A percentile compares a stretch with the other conserved stretches of the same genome.
Evolutionary conservation across 768 basidiomycete genomes (phyloP).

Genomic region (Pulveroboletus frians): DNA sequence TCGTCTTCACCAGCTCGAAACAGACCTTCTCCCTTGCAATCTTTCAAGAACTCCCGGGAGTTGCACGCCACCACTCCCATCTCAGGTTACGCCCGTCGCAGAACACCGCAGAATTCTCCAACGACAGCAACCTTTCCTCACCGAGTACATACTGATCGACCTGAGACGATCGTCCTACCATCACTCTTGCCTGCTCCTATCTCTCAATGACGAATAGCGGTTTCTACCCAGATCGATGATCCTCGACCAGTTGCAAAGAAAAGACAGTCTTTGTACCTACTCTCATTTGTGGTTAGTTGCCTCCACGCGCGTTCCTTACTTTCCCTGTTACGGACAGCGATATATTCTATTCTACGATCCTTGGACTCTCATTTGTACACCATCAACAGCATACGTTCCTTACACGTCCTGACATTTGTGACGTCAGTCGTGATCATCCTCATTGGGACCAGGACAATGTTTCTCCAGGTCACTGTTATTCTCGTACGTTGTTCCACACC

Average conservation of each 20-base stretch:
- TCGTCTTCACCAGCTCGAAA: constrained; percentile 41
- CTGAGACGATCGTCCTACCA: constrained; percentile 42
- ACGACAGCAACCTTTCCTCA: constrained; percentile 59
- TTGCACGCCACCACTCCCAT: constrained; percentile 67
- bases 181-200: constrained; percentile 45
- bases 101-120: constrained; percentile 70
- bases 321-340: constrained; percentile 16
- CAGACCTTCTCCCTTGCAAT: constrained; percentile 40
- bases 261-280: neutral
- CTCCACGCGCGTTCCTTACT: constrained; percentile 14
- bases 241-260: neutral
- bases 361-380: constrained; percentile 30
- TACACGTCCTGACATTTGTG: neutral
- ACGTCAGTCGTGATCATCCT: constrained; percentile 75
- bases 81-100: constrained; percentile 73
- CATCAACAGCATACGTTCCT: constrained; percentile 23
- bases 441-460: constrained; percentile 70
- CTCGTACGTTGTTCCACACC: constrained; percentile 79
- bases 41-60: constrained; percentile 49
- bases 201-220: constrained; percentile 14
- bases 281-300: neutral
- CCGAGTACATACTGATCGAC: constrained; percentile 26
- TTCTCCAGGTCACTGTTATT: constrained; percentile 51
- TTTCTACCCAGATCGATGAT: neutral
- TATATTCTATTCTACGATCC: constrained; percentile 14